These are phyloP conservation scores for Hysterium pulicare DNA, from an alignment of 2,329 filamentous ascomycete genomes.

Conservation along the genomic window DNA sequence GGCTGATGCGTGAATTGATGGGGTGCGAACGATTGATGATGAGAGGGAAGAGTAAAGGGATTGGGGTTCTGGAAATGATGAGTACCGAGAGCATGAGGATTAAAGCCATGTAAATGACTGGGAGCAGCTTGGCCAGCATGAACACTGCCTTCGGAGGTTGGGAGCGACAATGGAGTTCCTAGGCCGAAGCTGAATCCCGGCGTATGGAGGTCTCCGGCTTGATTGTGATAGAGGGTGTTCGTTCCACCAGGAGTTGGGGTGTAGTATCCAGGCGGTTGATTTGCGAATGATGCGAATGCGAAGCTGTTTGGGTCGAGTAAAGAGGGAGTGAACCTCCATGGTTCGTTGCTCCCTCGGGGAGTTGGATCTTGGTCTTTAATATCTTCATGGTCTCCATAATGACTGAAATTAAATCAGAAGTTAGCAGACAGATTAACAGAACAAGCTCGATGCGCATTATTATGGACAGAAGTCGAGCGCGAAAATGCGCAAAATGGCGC, in stretches of 20 bases:
- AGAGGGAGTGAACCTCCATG: slow-evolving; percentile 84
- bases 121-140: slow-evolving; percentile 51
- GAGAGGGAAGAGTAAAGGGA: slow-evolving; percentile 60
- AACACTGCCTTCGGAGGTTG: slow-evolving; percentile 64
- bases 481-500: slow-evolving; percentile 7
- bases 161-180: slow-evolving; percentile 77
- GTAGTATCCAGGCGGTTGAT: slow-evolving; percentile 79
- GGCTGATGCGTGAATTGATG: slow-evolving; percentile 79
- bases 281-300: slow-evolving; percentile 74
- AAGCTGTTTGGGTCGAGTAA: slow-evolving; percentile 83
- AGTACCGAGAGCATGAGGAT: slow-evolving; percentile 41
- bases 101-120: slow-evolving; percentile 64
- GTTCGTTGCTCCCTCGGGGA: slow-evolving; percentile 73
- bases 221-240: slow-evolving; percentile 75
- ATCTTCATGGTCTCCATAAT: slow-evolving; percentile 46
- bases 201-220: slow-evolving; percentile 84
- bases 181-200: slow-evolving; percentile 71
- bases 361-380: slow-evolving; percentile 79
- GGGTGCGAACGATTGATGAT: slow-evolving; percentile 63
- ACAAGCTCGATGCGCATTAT: neutral
- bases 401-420: slow-evolving; percentile 30
- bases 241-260: slow-evolving; percentile 80
- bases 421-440: slow-evolving; percentile 14
- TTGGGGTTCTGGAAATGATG: slow-evolving; percentile 62
- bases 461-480: neutral